A percentile compares a stretch with the other conserved stretches of the same genome.
Evolutionary conservation across 1,139 yeast species (phyloP).

Genomic region (Pichia sp.): DNA sequence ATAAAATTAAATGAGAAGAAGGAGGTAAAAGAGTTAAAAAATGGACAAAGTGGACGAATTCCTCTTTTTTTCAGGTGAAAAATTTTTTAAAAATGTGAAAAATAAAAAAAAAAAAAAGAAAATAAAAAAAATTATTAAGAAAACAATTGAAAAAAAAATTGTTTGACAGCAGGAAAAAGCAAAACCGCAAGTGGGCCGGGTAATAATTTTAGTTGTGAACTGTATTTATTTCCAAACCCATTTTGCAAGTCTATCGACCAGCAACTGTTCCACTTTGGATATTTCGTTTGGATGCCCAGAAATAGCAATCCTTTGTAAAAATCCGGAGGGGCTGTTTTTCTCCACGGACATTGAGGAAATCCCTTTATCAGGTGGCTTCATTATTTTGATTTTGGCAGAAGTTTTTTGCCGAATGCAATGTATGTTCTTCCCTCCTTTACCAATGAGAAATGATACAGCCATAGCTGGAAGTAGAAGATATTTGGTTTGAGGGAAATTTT

Average conservation of each 20-base stretch:
- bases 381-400: constrained; percentile 3
- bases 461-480: constrained; percentile 1
- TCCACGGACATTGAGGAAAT: no score
- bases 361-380: neutral
- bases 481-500: neutral
- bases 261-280: neutral
- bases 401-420: constrained; percentile 2
- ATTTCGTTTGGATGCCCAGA: neutral
- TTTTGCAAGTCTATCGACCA: neutral
- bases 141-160: no score
- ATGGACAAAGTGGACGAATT: neutral
- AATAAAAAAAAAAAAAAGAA: no score
- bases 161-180: no score
- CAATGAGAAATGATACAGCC: constrained; percentile 4
- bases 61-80: neutral
- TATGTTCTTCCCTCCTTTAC: constrained; percentile 2
- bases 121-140: no score
- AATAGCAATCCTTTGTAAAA: neutral
- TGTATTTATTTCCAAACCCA: neutral
- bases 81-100: neutral
- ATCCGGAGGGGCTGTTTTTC: neutral
- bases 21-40: neutral
- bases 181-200: no score
- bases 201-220: no score
- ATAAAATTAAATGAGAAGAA: neutral